These are phyloP conservation scores for Colletotrichum sp. DNA, from an alignment of 2,329 filamentous ascomycete species.

Conservation along the genomic window DNA sequence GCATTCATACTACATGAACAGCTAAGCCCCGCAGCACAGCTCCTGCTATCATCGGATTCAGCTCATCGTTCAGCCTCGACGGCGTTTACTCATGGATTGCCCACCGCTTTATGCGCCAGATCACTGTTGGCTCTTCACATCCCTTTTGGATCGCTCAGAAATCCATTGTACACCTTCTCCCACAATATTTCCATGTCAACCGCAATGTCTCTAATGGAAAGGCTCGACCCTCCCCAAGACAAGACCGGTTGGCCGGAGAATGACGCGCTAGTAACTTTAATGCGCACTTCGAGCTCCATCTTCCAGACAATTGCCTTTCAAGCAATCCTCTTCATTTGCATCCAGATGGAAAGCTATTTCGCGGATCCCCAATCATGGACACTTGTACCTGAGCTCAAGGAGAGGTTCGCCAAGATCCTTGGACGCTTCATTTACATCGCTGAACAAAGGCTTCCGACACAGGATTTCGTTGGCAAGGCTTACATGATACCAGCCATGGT, in stretches of 20 bases:
- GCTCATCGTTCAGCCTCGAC: not conserved
- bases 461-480: not conserved
- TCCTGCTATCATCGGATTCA: not conserved
- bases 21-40: not conserved
- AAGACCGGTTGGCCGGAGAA: not conserved
- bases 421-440: not conserved
- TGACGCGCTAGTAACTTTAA: not conserved
- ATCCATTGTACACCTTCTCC: not conserved
- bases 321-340: not conserved
- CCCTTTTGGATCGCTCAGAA: not conserved
- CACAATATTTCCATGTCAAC: not conserved
- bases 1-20: not conserved
- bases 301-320: not conserved
- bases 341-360: not conserved
- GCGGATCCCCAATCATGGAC: not conserved
- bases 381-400: not conserved
- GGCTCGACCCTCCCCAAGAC: not conserved
- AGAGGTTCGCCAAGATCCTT: not conserved
- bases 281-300: not conserved
- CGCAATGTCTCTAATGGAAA: not conserved
- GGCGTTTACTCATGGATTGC: not conserved
- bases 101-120: not conserved
- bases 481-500: not conserved
- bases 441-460: not conserved
- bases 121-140: not conserved